Base-by-base conservation (phyloP, 176 grass and related monocot species). In the Aegilops longissima region DNA sequence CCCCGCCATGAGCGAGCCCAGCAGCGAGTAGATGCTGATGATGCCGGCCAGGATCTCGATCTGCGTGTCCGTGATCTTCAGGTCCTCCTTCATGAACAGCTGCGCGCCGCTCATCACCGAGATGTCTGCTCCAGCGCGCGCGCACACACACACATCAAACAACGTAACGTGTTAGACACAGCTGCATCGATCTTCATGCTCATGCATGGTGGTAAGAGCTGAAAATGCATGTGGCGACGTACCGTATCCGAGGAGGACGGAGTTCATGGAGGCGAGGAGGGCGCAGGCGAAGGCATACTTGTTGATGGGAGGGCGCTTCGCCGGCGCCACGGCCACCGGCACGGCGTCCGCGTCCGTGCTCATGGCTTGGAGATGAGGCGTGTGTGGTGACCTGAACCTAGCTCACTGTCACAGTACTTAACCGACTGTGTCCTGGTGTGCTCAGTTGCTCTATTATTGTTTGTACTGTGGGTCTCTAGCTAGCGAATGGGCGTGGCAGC, bases 241-340 rank as follows among this genome's bases (percentile, higher is more conserved):
- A 97, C 95, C 95, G 13, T 97, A 97, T 58, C 95, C 92, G 88
- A 97, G 91, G 84, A 97, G 87, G 90, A 93, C 88, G 87, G 95
- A 97, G 82, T 94, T 97, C 83, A 88, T 93, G 82, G 95, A 95
- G 82, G 92, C 95, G 70, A 97, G 89, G 3, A 97, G 86, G 16
- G 95, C 86, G 84, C 89, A 95, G 6, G 42, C 75, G 39, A 84
- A 84, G 59, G 95, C 95, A 80, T 95, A 97, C 81, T 91, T 93
- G 84, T 95, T 97, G 82, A 88, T 80, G 40, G 77, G 52, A 47
- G 63, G 63, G 71, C 90, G 90, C 78, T 91, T 91, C 71, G 86
- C 90, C 82, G 89, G 89, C 85, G 81, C 81, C 89, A 85, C 82
- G 64, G 90, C 90, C 45, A 31, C 82, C 30, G 86, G 70, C 61